Base-by-base conservation (phyloP, 2,329 filamentous ascomycete species). In the Fusarium duplospermum region DNA sequence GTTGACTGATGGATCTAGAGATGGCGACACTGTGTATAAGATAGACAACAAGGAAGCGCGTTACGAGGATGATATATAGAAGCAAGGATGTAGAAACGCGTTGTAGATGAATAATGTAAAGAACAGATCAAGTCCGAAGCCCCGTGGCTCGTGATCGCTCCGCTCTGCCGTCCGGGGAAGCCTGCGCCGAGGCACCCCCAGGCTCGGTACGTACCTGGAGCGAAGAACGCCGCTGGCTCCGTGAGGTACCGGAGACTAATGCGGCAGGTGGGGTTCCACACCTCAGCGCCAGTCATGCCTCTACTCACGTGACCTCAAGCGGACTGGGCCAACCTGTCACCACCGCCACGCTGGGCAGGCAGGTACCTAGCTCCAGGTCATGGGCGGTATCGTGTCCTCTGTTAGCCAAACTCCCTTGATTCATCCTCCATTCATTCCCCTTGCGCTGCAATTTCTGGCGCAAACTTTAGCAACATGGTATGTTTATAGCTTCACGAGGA, bases 321-420 rank as follows among this genome's bases (percentile, higher is more conserved):
- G 60, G 67, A 33, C 68, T 66, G 69, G 77, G 77, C 76, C 77
- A 36, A 79, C 68, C 74, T 79, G 77, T 78, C 77, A 78, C 78
- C 75, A 77, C 70, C 74, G 66, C 73, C 76, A 73, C 66, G 58
- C 64, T 66, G 20, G 20, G 69, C 66, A 62, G 69, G 47, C 60
- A 60, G 73, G 65, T 68, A 52, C 47, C 47, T 52, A 78, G 77
- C 77, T 79, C 69, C 50, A 73, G 75, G 67, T 63, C 64, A 70
- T 77, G 74, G 74, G 74, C 71, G 76, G 67, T 77, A 79, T 79
- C 76, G 77, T 79, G 75, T 79, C 75, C 76, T 79, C 69, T 71
- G 66, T 70, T 70, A 76, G 67, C 64, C 75, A 77, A 75, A 75
- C 67, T 69, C 67, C 62, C 68, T 68, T 64, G 62, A 66, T 64